phyloP scores from a whole-genome alignment of 2,329 filamentous ascomycete genomes.

The Microsporum ferrugineum region DNA sequence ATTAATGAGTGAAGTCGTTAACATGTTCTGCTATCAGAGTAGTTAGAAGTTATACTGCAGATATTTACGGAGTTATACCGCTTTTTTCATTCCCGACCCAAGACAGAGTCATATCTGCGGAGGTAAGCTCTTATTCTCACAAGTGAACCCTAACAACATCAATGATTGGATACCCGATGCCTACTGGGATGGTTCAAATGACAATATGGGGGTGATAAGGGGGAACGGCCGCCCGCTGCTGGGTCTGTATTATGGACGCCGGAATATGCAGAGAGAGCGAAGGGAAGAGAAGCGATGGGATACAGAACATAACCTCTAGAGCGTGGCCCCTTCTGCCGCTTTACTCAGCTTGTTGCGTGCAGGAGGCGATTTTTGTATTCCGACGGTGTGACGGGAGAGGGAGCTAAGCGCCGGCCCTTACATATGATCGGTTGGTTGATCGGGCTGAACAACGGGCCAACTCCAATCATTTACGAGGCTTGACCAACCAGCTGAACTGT shows the following conservation, averaged over 20 bases:
- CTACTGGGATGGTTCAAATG: neutral
- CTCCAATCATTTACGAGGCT: neutral
- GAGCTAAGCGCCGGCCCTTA: neutral
- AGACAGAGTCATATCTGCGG: neutral
- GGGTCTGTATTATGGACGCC: neutral
- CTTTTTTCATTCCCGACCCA: neutral
- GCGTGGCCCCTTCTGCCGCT: neutral
- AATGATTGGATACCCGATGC: neutral
- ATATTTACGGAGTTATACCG: neutral
- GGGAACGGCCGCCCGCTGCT: neutral
- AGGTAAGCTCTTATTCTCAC: neutral
- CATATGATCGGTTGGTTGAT: neutral
- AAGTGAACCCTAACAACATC: neutral
- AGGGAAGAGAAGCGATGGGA: neutral
- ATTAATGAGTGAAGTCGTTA: too few species aligned
- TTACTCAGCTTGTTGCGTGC: neutral
- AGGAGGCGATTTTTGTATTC: neutral
- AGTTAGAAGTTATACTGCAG: neutral
- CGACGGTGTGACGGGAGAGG: neutral
- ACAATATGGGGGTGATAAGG: neutral
- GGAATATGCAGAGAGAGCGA: neutral
- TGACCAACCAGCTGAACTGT: neutral
- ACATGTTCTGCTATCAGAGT: too few species aligned
- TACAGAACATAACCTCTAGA: neutral
- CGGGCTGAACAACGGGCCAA: neutral